Evolutionary conservation across 495 filamentous ascomycete species (phyloP).

Genomic region (Penicillium cataractarum): DNA sequence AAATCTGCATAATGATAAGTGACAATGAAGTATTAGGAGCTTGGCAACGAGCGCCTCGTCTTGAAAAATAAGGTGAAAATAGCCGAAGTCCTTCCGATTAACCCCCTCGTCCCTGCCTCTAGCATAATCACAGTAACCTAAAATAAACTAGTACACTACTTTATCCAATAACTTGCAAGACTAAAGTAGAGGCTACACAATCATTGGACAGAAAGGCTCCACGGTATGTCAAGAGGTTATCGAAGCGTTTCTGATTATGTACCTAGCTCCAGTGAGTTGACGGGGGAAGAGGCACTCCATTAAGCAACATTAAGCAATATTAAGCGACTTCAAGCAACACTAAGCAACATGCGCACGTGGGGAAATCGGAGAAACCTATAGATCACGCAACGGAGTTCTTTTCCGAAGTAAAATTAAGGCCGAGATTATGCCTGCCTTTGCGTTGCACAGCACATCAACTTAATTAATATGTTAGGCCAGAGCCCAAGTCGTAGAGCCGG

Average conservation of each 20-base stretch:
- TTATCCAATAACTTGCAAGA: not conserved
- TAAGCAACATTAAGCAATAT: not conserved
- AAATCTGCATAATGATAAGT: not conserved
- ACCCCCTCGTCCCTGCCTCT: not conserved
- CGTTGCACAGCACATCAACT: too few species aligned
- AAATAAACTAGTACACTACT: not conserved
- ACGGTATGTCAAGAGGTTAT: not conserved
- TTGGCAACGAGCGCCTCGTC: not conserved
- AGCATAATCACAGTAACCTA: not conserved
- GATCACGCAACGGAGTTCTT: too few species aligned
- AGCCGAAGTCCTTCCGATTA: not conserved
- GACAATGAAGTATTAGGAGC: not conserved
- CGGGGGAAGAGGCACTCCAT: not conserved
- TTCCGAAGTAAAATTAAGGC: too few species aligned
- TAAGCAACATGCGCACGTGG: too few species aligned
- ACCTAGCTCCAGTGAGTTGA: not conserved
- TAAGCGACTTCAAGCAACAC: too few species aligned
- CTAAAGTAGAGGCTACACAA: not conserved
- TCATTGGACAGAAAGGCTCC: not conserved
- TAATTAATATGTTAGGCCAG: too few species aligned
- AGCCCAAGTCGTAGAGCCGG: too few species aligned
- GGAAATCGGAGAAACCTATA: too few species aligned
- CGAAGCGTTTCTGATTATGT: not conserved
- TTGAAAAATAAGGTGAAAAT: not conserved
- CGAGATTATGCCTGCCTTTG: too few species aligned